Conservation (phyloP, 805 yeast species). For the Cyberlindnera nakhonratchasimensis region DNA sequence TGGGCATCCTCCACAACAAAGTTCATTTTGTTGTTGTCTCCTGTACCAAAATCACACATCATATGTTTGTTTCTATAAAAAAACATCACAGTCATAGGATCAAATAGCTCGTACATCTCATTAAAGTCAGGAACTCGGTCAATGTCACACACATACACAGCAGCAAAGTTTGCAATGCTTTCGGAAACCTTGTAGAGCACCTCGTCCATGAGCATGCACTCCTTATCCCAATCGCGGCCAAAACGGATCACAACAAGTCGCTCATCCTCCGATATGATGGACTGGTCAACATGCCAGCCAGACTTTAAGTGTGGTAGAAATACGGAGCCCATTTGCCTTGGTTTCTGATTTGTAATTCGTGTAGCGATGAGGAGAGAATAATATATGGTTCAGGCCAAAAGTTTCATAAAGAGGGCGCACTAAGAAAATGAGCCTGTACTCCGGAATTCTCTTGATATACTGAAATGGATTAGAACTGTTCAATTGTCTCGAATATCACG, state of each 20-base stretch:
- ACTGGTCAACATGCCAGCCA: conserved; percentile 88
- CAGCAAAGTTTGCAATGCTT: conserved; percentile 83
- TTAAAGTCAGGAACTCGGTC: conserved; percentile 89
- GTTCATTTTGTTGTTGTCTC: conserved; percentile 91
- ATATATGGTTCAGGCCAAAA: too few relatives aligned
- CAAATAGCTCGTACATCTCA: conserved; percentile 83
- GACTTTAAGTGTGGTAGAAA: conserved; percentile 7
- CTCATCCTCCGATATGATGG: conserved; percentile 82
- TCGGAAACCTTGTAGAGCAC: conserved; percentile 74
- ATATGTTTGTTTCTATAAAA: conserved; percentile 90
- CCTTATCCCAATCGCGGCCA: conserved; percentile 73
- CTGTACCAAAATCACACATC: conserved; percentile 99
- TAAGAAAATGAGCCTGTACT: too few relatives aligned
- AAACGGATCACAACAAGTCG: conserved; percentile 84
- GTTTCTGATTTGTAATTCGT: too few relatives aligned
- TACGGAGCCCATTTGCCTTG: conserved; percentile 4
- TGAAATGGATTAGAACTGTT: too few relatives aligned
- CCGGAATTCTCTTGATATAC: too few relatives aligned
- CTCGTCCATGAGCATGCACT: conserved; percentile 91
- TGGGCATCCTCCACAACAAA: conserved; percentile 76
- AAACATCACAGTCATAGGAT: conserved; percentile 91
- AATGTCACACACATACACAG: conserved; percentile 82
- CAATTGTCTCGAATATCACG: too few relatives aligned
- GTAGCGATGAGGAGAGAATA: too few relatives aligned
- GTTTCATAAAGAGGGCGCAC: too few relatives aligned